Base-by-base conservation (phyloP, 225 moss, liverwort and hornwort genomes). In the Sphagnum contortum region DNA sequence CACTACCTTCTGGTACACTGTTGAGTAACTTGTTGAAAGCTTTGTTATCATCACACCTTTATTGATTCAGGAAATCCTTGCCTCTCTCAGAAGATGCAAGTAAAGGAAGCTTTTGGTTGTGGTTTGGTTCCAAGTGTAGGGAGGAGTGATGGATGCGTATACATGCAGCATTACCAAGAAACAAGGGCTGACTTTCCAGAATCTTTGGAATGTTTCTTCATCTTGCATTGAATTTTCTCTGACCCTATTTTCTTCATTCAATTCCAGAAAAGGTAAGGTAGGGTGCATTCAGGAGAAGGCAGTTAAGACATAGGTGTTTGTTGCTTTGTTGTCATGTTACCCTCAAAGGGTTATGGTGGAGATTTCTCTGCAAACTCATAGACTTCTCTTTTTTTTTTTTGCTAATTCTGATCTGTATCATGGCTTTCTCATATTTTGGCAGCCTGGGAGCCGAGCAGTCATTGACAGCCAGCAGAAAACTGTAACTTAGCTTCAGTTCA, bases 141-240 rank as follows among this genome's bases (percentile, higher is more conserved):
- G 84, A 68, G 90, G 93, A 61, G 69, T 54, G 88, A 49, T 94
- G 90, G 93, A 90, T 94, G 93, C 81, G n/a, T n/a, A n/a, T n/a
- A 90, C 29, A 67, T 84, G 88, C 75, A 88, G 81, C 65, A 79
- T 94, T 57, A 84, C 88, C 10, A 87, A 77, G 87, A 85, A 81
- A 60, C 72, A 87, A 53, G 72, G 90, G 6, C 73, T 66, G 67
- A 74, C 84, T 57, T 90, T 90, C 67, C 90, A 90, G 77, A 68
- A 79, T 66, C 82, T 94, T 14, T 94, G 90, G 93, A 88, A 93
- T 90, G 93, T 90, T 63, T 52, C 7, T 52, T 52, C 9, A 52
- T 9, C 29, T 29, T 13, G 45, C 45, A 2, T n/a, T 9, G 49
- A 1, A 50, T 12, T 49, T 66, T 46, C 9, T 6, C 47, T 50